Evolutionary conservation across 2,329 filamentous ascomycete species (phyloP), one percentile per base, ranked within the genome.

Genomic region (Aspergillus viridinutans): DNA sequence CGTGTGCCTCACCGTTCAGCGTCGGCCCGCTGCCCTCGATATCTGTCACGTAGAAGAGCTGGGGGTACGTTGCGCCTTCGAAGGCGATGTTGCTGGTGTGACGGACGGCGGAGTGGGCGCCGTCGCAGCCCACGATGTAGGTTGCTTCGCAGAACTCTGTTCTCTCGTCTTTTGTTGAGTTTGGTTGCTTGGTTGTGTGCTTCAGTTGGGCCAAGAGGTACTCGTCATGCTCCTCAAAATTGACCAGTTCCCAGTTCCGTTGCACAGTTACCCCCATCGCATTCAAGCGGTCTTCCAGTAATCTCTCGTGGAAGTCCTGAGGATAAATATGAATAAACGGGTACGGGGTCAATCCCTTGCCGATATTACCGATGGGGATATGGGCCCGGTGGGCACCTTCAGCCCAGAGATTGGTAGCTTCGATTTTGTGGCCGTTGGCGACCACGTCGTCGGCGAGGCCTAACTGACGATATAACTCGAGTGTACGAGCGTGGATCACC

Each of bases 111-210:
- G 79, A 83, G 20, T 78, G 76, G 0, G 80, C 78, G 1, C 82
- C 82, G 43, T 85, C 82, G 5, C 81, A 81, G 1, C 80, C 82
- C 2, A 83, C 74, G 3, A 77, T 75, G 53, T 80, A 85, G 9
- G 53, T 67, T 62, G 59, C 72, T 65, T 59, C 67, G 65, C 53
- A 78, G 23, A 52, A 61, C 29, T 64, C 57, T 32, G 72, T 65
- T 20, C 58, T 66, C 0, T 59, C 60, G 20, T 61, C 50, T n/a
- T 42, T 29, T 42, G 45, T 29, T 1, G 17, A 2, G 7, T 12
- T 23, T 21, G 42, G n/a, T 9, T 2, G 6, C 10, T 58, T 47
- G 8, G 20, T 54, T 1, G 49, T 23, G 26, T 63, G 54, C 4
- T 49, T 56, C 10, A 67, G 29, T 9, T 63, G 59, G 6, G 66